phyloP scores from a whole-genome alignment of 768 basidiomycete species.

The Clitopilus hobsonii region DNA sequence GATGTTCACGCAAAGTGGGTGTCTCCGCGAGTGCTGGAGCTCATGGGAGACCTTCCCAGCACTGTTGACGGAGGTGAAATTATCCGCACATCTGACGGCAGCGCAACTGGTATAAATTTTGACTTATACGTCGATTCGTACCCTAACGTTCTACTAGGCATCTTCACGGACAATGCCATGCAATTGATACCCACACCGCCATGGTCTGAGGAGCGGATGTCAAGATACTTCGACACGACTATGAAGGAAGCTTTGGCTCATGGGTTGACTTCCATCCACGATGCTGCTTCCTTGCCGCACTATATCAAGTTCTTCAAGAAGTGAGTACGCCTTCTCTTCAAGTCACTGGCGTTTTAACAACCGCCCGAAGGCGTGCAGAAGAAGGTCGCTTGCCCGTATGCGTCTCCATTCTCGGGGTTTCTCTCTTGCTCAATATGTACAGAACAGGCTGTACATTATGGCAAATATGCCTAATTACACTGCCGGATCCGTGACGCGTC shows the following conservation, averaged over 20 bases:
- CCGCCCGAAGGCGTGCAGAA: slow-evolving; percentile 56
- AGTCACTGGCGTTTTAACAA: neutral
- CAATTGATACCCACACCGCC: slow-evolving; percentile 61
- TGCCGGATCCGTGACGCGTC: slow-evolving; percentile 53
- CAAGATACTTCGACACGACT: slow-evolving; percentile 56
- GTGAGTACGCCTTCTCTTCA: slow-evolving; percentile 30
- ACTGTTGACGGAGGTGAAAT: slow-evolving; percentile 74
- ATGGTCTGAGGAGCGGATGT: slow-evolving; percentile 54
- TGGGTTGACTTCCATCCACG: slow-evolving; percentile 86
- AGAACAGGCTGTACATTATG: slow-evolving; percentile 66
- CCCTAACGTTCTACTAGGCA: slow-evolving; percentile 32
- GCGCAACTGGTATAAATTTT: slow-evolving; percentile 58
- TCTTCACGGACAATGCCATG: slow-evolving; percentile 92
- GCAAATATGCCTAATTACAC: slow-evolving; percentile 54
- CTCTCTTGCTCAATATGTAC: neutral
- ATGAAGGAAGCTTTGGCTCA: slow-evolving; percentile 63
- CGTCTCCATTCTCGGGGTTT: slow-evolving; percentile 4
- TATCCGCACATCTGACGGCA: slow-evolving; percentile 53
- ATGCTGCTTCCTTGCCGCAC: slow-evolving; percentile 54
- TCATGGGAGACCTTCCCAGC: slow-evolving; percentile 57
- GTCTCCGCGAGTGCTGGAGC: slow-evolving; percentile 63
- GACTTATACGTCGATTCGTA: neutral
- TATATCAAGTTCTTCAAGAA: slow-evolving; percentile 61
- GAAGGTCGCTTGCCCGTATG: slow-evolving; percentile 64
- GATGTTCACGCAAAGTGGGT: slow-evolving; percentile 90